Base-by-base conservation (phyloP, 768 basidiomycete genomes). In the Boletus rubropictus region DNA sequence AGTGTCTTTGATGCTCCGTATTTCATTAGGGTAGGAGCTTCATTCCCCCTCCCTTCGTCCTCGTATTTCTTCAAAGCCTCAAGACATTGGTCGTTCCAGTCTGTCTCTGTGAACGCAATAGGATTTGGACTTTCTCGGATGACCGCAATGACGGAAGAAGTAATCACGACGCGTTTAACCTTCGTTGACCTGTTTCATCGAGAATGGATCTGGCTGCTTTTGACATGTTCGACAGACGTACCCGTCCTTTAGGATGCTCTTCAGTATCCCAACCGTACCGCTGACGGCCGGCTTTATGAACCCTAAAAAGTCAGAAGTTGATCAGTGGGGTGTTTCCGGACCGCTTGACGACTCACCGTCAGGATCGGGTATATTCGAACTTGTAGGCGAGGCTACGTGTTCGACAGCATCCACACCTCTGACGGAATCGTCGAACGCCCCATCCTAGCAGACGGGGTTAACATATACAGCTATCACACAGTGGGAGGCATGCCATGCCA, bases 391-490 rank as follows among this genome's bases (percentile, higher is more conserved):
- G 0, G 84, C 84, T 4, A 73, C 79, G 57, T 88, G 87, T 31
- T 70, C 74, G 42, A 92, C 78, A 0, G 76, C 89, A 49, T 87
- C 81, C 8, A 90, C 80, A 1, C 76, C 86, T 61, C 81, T 78
- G 49, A 90, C 84, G 0, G 81, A 86, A 41, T 87, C 80, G 60
- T 91, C 86, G 52, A 89, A 93, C 1, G 82, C 85, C 7, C 78
- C 79, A 3, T 74, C 75, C 80, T 82, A 28, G 17, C 22, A 24
- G 4, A 18, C 24, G 24, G 5, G 28, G 37, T 43, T 2, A 48
- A 29, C 8, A 45, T 7, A 32, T 11, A 15, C 14, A n/a, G 5
- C 5, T 0, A 9, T 31, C 1, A 9, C 29, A 11, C 15, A 17
- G 3, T 12, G 12, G 7, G 12, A 15, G 17, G n/a, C n/a, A n/a